phyloP scores from a whole-genome alignment of 768 basidiomycete species.

The Tulasnella sp. region DNA sequence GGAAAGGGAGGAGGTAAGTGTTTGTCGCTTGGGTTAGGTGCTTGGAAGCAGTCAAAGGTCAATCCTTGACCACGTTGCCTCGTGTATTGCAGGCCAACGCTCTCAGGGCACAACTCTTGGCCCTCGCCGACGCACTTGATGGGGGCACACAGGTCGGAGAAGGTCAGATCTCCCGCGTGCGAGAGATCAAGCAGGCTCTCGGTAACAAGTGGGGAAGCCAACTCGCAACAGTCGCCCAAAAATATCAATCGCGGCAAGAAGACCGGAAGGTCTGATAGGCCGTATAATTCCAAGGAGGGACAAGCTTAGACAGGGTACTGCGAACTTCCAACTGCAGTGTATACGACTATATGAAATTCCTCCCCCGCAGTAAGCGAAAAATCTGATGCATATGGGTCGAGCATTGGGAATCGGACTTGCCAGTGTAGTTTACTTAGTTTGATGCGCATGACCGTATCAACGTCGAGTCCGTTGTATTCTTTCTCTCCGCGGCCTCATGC shows the following conservation, averaged over 20 bases:
- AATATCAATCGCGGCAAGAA: not conserved
- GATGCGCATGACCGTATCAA: too few species aligned
- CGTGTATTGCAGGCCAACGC: not conserved
- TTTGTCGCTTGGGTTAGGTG: not conserved
- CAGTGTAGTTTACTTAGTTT: too few species aligned
- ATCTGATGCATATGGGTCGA: too few species aligned
- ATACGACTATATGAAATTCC: too few species aligned
- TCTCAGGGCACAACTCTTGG: not conserved
- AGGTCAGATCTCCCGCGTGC: not conserved
- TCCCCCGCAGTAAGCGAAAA: too few species aligned
- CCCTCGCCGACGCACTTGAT: not conserved
- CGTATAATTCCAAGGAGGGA: not conserved
- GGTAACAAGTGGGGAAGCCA: not conserved
- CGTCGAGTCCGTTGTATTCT: too few species aligned
- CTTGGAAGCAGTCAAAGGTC: not conserved
- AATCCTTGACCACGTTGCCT: not conserved
- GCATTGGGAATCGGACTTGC: too few species aligned
- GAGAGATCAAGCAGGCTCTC: not conserved
- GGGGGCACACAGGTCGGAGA: not conserved
- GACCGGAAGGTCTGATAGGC: not conserved
- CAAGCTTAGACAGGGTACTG: not conserved
- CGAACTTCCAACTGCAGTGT: not conserved
- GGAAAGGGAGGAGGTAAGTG: not conserved
- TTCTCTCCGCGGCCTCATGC: too few species aligned
- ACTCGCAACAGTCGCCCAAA: not conserved